Percentiles rank a stretch among this genome's conserved stretches.
phyloP scores from a whole-genome alignment of 129 eudicot species.

The Heracleum sosnowskyi region DNA sequence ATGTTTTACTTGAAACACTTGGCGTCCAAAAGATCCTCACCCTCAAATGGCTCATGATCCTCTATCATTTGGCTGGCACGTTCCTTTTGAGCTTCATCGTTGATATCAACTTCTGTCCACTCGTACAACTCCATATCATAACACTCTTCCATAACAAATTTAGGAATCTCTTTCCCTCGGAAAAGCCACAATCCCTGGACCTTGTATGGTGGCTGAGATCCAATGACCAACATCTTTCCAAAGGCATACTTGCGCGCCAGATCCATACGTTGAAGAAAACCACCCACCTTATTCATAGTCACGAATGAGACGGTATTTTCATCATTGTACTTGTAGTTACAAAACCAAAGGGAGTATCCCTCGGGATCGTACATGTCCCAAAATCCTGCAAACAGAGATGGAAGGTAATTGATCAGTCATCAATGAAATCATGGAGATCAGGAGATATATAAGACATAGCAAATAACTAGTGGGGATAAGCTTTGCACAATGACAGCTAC shows the following conservation, averaged over 20 bases:
- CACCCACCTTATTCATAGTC: constrained; percentile 89
- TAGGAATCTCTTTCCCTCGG: constrained; percentile 53
- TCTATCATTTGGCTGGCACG: constrained; percentile 42
- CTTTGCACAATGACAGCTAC: background rate
- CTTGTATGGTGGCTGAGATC: constrained; percentile 47
- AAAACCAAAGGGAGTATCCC: constrained; percentile 97
- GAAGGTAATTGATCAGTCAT: background rate
- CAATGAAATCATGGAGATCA: background rate
- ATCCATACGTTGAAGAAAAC: constrained; percentile 92
- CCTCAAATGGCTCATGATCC: constrained; percentile 65
- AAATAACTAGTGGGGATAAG: background rate
- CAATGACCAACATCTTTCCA: constrained; percentile 75
- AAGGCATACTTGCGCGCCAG: constrained; percentile 85
- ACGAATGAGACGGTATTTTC: constrained; percentile 88
- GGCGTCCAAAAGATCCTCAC: constrained; percentile 69
- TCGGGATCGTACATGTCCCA: constrained; percentile 99
- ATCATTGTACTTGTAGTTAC: constrained; percentile 86
- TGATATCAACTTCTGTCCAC: constrained; percentile 49
- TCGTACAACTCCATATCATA: constrained; percentile 60
- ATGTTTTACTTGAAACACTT: constrained; percentile 58
- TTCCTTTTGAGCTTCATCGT: constrained; percentile 52
- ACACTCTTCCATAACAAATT: constrained; percentile 51
- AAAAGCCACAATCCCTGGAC: constrained; percentile 66
- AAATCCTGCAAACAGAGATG: constrained; percentile 43
- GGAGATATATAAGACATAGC: background rate